Base-by-base conservation (phyloP, 139 green algal species). In the Astrephomene gubernaculifera region DNA sequence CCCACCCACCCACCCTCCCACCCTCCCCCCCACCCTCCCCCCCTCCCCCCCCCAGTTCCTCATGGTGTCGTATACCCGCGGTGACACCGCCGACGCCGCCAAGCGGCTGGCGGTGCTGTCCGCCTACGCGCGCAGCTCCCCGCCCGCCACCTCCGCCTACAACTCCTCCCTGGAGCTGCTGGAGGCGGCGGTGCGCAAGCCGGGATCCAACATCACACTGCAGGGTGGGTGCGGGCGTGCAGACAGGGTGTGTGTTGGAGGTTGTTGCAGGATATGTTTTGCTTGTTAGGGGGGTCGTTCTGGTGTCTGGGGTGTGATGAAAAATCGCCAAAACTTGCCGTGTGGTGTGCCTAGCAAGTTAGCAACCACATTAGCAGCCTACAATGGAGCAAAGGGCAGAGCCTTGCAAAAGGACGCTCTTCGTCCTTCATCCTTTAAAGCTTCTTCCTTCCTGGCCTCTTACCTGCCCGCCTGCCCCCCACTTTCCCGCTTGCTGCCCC, bases 11-110 rank as follows among this genome's bases (percentile, higher is more conserved):
- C 39, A 22, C 39, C 22, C 38, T 57, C 68, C 31, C 21, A 43
- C 63, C 31, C 7, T 39, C 63, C 21, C 29, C 14, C 17, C 65
- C 45, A 10, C 65, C 27, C 41, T 38, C 44, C n/a, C 63, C 21
- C 31, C 63, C 63, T 31, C 22, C 63, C 63, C 8, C 63, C n/a
- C 38, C 8, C 88, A 93, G 91, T 93, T 94, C 63, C 70, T 91
- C 29, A 87, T 87, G 78, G 90, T 93, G 0, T 81, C 80, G 19
- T 94, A 86, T 76, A 70, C 43, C 8, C 87, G 91, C 2, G 86
- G 85, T 6, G 91, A 94, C 69, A 70, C 44, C 44, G n/a, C 79
- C 2, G 63, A 88, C 67, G 29, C 72, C 35, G 35, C 35, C 12
- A 10, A 44, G 49, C 76, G 82, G 27, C 63, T 75, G 7, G 61